Evolutionary conservation across 2,329 filamentous ascomycete species (phyloP), one percentile per base, ranked within the genome.

Genomic region (Penicillium oxalicum): DNA sequence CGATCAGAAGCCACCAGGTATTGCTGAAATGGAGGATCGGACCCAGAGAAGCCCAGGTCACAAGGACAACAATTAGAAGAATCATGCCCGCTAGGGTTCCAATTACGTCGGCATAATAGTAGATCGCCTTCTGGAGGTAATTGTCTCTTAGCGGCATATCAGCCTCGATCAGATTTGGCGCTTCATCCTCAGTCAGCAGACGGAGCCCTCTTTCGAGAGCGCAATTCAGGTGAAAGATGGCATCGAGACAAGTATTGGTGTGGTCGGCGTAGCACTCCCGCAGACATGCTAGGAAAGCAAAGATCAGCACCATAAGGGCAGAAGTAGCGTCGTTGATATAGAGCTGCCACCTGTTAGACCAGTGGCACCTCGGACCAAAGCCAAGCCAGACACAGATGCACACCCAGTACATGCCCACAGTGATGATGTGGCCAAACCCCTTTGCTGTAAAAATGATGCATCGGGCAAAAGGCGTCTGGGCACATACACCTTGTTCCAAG

Each of bases 1-100:
- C 74, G 41, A 76, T 75, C 12, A 75, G 64, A 0, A 76, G 66
- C 68, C 70, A 75, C 74, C 74, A 76, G 57, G 72, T 75, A 48
- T 63, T 58, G 48, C 68, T 64, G 53, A 71, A 76, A 2, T 63
- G 39, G 48, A 76, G 64, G 4, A 62, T 39, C 2, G 40, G 40
- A 29, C 40, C 40, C 13, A 43, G 9, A 4, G 40, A 28, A 25
- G 32, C 40, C 40, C 40, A 43, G 3, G 40, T 26, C 24, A 35
- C 26, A 12, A 43, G 9, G 9, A 43, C 40, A 5, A n/a, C 13
- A 4, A 68, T 35, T 4, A 74, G 67, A 39, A 75, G 59, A 1
- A 58, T 53, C 12, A 75, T 64, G 0, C 72, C 72, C 4, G 70
- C 61, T 0, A 71, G 60, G 0, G 71, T 72, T 0, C 72, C 73